Conservation (phyloP, 345 rosid species). For the Hypericum androsaemum region DNA sequence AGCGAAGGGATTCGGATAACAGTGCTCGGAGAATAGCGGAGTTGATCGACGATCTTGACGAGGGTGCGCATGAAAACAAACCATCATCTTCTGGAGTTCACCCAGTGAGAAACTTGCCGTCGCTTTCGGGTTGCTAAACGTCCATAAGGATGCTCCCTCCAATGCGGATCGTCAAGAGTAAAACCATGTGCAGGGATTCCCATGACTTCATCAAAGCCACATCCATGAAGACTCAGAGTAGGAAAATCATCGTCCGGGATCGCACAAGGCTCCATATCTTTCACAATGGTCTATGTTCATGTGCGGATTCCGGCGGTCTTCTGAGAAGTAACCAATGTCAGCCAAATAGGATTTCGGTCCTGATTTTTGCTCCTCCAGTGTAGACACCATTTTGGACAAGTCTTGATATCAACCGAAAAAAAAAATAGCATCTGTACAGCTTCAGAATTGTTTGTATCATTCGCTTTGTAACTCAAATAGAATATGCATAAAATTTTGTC, state of each 20-base stretch:
- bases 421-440: too few relatives aligned
- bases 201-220: slow-evolving; percentile 37
- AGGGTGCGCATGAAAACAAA: slow-evolving; percentile 10
- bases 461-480: too few relatives aligned
- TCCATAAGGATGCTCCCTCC: slow-evolving; percentile 20
- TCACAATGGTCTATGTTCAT: slow-evolving; percentile 35
- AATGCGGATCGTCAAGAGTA: slow-evolving; percentile 30
- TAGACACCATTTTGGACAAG: too few relatives aligned
- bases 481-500: too few relatives aligned
- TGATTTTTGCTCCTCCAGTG: too few relatives aligned
- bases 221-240: slow-evolving; percentile 22
- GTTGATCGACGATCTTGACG: slow-evolving; percentile 11
- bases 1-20: slow-evolving; percentile 24
- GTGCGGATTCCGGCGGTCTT: slow-evolving; percentile 31
- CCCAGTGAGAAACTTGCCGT: slow-evolving; percentile 41
- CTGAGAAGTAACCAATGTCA: too few relatives aligned
- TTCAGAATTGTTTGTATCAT: too few relatives aligned
- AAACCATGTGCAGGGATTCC: slow-evolving; percentile 34
- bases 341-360: background rate
- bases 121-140: slow-evolving; percentile 40
- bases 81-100: slow-evolving; percentile 15
- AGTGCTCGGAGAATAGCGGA: slow-evolving; percentile 7
- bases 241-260: slow-evolving; percentile 39
- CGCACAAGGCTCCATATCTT: slow-evolving; percentile 41
- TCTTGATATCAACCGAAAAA: too few relatives aligned